A percentile compares a stretch with the other conserved stretches of the same genome.
These are phyloP conservation scores for Ustilago sp. DNA, from an alignment of 1,284 basidiomycete species.

Conservation along the genomic window DNA sequence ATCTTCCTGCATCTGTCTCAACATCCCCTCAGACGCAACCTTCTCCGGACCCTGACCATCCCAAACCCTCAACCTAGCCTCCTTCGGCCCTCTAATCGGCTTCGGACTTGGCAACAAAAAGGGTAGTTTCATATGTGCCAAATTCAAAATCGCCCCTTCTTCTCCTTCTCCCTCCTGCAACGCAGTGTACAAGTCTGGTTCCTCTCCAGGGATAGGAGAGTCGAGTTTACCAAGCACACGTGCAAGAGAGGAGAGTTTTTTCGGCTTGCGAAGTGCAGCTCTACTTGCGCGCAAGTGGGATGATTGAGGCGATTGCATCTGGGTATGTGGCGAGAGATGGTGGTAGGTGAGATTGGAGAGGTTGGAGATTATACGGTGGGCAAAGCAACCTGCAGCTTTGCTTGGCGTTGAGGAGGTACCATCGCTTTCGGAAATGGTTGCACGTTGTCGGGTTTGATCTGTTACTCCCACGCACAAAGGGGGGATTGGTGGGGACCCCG, in stretches of 20 bases:
- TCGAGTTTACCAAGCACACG: slow-evolving; percentile 27
- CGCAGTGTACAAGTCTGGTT: not conserved
- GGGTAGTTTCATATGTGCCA: slow-evolving; percentile 19
- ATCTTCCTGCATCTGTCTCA: slow-evolving; percentile 35
- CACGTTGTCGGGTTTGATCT: not conserved
- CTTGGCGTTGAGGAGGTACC: not conserved
- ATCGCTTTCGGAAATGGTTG: not conserved
- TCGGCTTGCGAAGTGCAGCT: slow-evolving; percentile 14
- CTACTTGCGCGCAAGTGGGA: not conserved
- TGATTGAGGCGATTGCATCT: slow-evolving; percentile 48
- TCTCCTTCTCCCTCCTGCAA: not conserved
- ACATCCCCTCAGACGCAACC: slow-evolving; percentile 19
- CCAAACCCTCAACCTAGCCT: slow-evolving; percentile 28
- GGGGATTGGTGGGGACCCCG: slow-evolving; percentile 4
- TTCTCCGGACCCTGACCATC: slow-evolving; percentile 48
- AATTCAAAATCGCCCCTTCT: slow-evolving; percentile 14
- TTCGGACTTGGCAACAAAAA: slow-evolving; percentile 37
- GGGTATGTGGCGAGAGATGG: slow-evolving; percentile 64
- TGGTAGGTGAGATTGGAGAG: slow-evolving; percentile 62
- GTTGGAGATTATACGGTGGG: slow-evolving; percentile 50
- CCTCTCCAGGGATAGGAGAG: not conserved
- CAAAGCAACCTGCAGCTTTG: slow-evolving; percentile 16
- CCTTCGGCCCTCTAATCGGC: slow-evolving; percentile 41
- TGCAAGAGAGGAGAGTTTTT: slow-evolving; percentile 26
- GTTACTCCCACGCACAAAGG: not conserved